A percentile compares a stretch with the other conserved stretches of the same genome.
phyloP scores from a whole-genome alignment of 2,329 filamentous ascomycete genomes.

The Aspergillus sp. region DNA sequence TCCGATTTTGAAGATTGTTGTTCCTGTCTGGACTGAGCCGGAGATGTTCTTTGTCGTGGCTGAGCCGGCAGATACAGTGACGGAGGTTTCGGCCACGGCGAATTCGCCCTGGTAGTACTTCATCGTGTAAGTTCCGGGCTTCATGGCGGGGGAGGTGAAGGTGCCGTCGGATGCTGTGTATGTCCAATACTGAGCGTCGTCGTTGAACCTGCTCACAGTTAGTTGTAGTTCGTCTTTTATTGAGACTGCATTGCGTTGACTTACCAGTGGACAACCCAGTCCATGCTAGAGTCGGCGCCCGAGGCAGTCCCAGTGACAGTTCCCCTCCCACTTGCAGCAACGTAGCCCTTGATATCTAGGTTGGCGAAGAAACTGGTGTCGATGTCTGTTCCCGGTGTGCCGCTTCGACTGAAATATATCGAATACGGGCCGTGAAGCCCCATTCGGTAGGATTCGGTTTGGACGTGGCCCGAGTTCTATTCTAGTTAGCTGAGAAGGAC shows the following conservation, averaged over 20 bases:
- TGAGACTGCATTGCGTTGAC: not conserved
- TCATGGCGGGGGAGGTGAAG: conserved; percentile 67
- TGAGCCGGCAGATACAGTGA: conserved; percentile 52
- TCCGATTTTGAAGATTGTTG: conserved; percentile 63
- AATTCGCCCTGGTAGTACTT: conserved; percentile 63
- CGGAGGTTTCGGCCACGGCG: conserved; percentile 52
- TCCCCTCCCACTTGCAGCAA: conserved; percentile 57
- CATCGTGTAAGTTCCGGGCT: conserved; percentile 68
- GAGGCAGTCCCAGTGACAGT: conserved; percentile 61
- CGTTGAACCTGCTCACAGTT: conserved; percentile 48
- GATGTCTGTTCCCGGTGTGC: conserved; percentile 51
- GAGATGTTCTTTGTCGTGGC: conserved; percentile 54
- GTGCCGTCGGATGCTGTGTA: conserved; percentile 55
- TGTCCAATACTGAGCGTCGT: conserved; percentile 64
- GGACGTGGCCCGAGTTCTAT: conserved; percentile 62
- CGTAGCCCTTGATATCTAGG: conserved; percentile 59
- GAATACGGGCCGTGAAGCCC: conserved; percentile 68
- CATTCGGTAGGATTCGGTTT: conserved; percentile 62
- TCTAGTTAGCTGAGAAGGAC: not conserved
- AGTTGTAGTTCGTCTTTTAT: not conserved
- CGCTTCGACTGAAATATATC: conserved; percentile 60
- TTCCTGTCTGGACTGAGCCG: conserved; percentile 49
- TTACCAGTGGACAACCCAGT: conserved; percentile 63
- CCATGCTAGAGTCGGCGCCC: conserved; percentile 54
- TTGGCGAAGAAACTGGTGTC: conserved; percentile 62